Evolutionary conservation across 169 alveolate species (phyloP).

Genomic region (Theileria luwenshuni): DNA sequence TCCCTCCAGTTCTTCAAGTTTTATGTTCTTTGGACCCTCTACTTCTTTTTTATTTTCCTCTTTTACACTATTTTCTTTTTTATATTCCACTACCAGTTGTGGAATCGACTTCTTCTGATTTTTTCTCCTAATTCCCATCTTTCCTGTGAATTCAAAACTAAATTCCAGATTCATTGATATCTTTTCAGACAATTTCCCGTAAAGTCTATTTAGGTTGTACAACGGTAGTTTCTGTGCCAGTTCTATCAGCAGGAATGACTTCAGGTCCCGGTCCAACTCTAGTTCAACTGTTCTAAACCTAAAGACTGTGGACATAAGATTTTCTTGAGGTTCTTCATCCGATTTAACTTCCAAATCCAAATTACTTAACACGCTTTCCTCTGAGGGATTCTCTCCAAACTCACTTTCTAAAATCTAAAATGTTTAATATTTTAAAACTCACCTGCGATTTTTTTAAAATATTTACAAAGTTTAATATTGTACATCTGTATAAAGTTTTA

Average conservation of each 20-base stretch:
- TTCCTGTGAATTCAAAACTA: conserved; percentile 72
- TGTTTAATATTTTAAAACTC: no score
- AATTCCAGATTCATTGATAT: conserved; percentile 60
- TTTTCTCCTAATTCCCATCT: conserved; percentile 75
- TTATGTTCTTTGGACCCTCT: conserved; percentile 30
- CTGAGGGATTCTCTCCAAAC: no score
- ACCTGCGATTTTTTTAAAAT: conserved; percentile 27
- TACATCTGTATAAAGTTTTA: conserved; percentile 27
- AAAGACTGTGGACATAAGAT: background rate
- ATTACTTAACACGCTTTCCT: no score
- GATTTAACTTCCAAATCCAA: background rate
- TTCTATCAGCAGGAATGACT: conserved; percentile 66
- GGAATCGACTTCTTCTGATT: conserved; percentile 68
- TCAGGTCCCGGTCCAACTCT: conserved; percentile 18
- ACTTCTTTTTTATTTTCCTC: background rate
- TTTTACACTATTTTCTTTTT: conserved; percentile 34
- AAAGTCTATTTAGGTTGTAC: conserved; percentile 64
- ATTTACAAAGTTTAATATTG: conserved; percentile 22
- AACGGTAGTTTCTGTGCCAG: conserved; percentile 63
- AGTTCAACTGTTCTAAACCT: background rate
- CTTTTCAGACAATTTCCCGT: conserved; percentile 32
- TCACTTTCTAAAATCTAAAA: no score
- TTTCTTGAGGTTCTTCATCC: no score
- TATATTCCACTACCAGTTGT: conserved; percentile 54
- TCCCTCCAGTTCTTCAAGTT: conserved; percentile 64